Base-by-base conservation (phyloP, 345 rosid species). In the Firmiana major region DNA sequence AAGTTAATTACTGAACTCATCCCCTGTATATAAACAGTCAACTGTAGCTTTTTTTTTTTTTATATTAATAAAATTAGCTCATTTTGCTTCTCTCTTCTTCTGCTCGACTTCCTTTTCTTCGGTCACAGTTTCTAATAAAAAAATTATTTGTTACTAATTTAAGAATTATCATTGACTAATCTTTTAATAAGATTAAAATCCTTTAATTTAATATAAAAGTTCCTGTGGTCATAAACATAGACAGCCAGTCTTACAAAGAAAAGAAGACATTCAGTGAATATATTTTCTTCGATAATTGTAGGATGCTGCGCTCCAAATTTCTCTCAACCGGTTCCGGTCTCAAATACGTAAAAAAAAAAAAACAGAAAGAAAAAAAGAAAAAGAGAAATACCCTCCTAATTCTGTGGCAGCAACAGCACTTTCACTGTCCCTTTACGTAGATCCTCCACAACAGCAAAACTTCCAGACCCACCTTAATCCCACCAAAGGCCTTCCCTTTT, bases 371-470 rank as follows among this genome's bases (percentile, higher is more conserved):
- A 36, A 6, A 1, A 2, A 19, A 54, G 0, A 54, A 24, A 11
- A 6, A 21, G n/a, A n/a, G n/a, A n/a, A 31, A 31, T 1, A 31
- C 28, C 6, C 63, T 45, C 57, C 79, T 38, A 31, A 77, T 49
- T 46, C 80, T 31, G 87, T 88, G 92, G 90, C 92, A 54, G 83
- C 91, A 55, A 64, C 85, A 43, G 72, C 86, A 43, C 76, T 90
- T 76, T 80, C 91, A 8, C 78, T 84, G 49, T 84, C 88, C 49
- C 74, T 87, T 77, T 73, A 83, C 73, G 22, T 81, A 5, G 92
- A 92, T 80, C 75, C 77, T 68, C 80, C 77, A 1, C 83, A 77
- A 62, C 77, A 26, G 40, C 63, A 13, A 22, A 66, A 43, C 38
- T 17, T 22, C 15, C 24, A 26, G 3, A 2, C 31, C 45, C 28